phyloP scores from a whole-genome alignment of 1,284 basidiomycete species.

The Agroathelia rolfsii region DNA sequence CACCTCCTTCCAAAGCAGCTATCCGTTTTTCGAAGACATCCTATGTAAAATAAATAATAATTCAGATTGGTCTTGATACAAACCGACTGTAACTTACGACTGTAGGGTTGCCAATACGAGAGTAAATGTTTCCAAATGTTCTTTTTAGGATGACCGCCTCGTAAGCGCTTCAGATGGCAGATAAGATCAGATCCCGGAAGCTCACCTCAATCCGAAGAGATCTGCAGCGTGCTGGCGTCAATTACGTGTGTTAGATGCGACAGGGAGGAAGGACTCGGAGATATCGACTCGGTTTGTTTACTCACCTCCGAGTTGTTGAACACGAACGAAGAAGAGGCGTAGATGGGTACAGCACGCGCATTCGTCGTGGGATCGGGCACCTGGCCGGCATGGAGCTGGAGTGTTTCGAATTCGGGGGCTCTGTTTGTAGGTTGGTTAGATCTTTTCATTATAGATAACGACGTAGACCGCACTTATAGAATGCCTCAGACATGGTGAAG shows the following conservation, averaged over 20 bases:
- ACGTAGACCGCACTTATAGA: too few species aligned
- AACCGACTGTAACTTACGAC: too few species aligned
- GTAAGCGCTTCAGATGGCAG: too few species aligned
- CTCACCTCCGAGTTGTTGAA: slow-evolving; percentile 40
- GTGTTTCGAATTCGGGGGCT: slow-evolving; percentile 47
- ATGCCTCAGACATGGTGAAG: too few species aligned
- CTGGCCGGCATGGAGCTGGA: slow-evolving; percentile 58
- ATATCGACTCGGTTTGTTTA: neutral
- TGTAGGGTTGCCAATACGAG: slow-evolving; percentile 78
- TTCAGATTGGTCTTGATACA: too few species aligned
- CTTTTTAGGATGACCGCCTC: too few species aligned
- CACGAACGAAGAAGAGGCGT: slow-evolving; percentile 39
- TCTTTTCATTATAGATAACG: too few species aligned
- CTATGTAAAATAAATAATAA: slow-evolving; percentile 14
- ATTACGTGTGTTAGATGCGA: too few species aligned
- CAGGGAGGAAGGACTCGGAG: neutral
- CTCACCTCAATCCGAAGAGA: slow-evolving; percentile 64
- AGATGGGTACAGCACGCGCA: slow-evolving; percentile 53
- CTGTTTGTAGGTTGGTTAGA: slow-evolving; percentile 24
- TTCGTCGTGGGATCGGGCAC: slow-evolving; percentile 39
- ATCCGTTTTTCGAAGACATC: slow-evolving; percentile 63
- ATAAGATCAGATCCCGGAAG: neutral
- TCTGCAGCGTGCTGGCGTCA: slow-evolving; percentile 82
- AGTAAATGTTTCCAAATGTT: slow-evolving; percentile 67
- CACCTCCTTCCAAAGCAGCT: slow-evolving; percentile 56